Percentiles rank a stretch among this genome's conserved stretches.
Evolutionary conservation across 352 stramenopile genomes (phyloP).

Genomic region (Globisporangium abappressorium): DNA sequence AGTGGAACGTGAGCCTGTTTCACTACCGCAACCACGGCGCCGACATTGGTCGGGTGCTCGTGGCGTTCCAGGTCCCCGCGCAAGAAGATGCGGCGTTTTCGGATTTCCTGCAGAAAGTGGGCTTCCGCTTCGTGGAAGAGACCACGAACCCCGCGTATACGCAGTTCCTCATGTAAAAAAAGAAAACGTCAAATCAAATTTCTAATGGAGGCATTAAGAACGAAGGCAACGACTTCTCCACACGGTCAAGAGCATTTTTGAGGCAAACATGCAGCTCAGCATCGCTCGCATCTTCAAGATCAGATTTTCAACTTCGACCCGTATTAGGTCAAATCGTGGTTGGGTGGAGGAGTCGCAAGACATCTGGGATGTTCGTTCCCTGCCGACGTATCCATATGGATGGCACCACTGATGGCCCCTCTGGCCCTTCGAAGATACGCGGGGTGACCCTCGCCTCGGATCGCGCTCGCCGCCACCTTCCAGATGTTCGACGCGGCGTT

Average conservation of each 20-base stretch:
- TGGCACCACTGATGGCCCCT: no score
- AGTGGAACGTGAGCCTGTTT: constrained; percentile 98
- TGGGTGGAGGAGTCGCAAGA: no score
- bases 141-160: constrained; percentile 80
- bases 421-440: no score
- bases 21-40: constrained; percentile 99
- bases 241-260: neutral
- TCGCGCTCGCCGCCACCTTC: no score
- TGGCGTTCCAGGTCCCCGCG: constrained; percentile 92
- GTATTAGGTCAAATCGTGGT: no score
- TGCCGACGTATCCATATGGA: no score
- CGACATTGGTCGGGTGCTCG: constrained; percentile 96
- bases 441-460: no score
- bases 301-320: no score
- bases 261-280: neutral
- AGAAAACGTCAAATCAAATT: neutral
- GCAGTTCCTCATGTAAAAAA: constrained; percentile 72
- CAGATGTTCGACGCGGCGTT: no score
- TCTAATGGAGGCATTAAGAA: neutral
- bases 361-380: no score
- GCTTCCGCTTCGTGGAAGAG: constrained; percentile 82
- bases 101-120: constrained; percentile 63
- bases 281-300: no score
- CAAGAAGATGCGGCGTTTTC: constrained; percentile 54
- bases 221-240: neutral